phyloP scores from a whole-genome alignment of 441 rosid genomes.

The Erysimum cheiri region DNA sequence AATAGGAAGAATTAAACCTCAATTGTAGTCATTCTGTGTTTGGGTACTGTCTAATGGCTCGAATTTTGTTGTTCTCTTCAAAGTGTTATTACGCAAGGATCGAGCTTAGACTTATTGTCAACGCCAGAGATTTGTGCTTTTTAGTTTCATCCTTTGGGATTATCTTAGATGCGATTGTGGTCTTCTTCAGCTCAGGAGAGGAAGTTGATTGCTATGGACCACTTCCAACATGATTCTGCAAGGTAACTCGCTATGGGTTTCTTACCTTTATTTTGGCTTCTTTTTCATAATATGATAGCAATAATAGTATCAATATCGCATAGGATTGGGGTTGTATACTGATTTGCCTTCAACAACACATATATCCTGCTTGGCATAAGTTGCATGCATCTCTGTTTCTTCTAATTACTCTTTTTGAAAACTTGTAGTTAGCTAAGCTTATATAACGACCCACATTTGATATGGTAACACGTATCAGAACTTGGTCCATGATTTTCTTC shows the following conservation, averaged over 20 bases:
- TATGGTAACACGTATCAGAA: no score
- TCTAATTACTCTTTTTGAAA: no score
- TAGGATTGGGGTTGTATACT: slow-evolving; percentile 11
- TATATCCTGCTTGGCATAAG: background rate
- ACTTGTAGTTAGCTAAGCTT: no score
- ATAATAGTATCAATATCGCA: slow-evolving; percentile 9
- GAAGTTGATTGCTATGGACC: slow-evolving; percentile 20
- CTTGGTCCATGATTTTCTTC: no score
- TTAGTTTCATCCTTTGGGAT: slow-evolving; percentile 38
- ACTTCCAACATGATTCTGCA: background rate
- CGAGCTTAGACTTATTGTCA: slow-evolving; percentile 32
- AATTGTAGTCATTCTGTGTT: background rate
- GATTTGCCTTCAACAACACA: slow-evolving; percentile 9
- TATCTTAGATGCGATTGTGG: slow-evolving; percentile 33
- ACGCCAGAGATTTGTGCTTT: slow-evolving; percentile 29
- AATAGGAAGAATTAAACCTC: slow-evolving; percentile 1
- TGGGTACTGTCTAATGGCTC: slow-evolving; percentile 14
- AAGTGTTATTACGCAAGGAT: slow-evolving; percentile 41
- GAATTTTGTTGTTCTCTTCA: slow-evolving; percentile 27
- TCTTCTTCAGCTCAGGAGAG: slow-evolving; percentile 35
- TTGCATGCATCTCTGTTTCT: slow-evolving; percentile 21
- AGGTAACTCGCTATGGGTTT: slow-evolving; percentile 34
- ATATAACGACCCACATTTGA: no score
- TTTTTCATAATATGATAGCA: slow-evolving; percentile 5
- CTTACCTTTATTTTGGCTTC: slow-evolving; percentile 24